Conservation (phyloP, 2,329 filamentous ascomycete genomes). For the Verticillium albo-atrum region DNA sequence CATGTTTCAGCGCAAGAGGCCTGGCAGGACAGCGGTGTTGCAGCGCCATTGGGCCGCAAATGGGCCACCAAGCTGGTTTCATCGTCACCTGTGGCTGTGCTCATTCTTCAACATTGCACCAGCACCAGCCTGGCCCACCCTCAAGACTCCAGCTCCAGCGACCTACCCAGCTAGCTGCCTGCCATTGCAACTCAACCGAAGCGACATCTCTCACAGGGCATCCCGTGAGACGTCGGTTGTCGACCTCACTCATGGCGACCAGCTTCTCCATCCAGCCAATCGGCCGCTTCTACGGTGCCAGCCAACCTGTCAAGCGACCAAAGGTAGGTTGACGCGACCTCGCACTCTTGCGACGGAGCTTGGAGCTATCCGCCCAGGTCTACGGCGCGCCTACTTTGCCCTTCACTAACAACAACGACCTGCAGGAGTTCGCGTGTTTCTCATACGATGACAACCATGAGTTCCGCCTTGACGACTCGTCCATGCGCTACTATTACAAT, state of each 20-base stretch:
- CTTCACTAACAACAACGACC: not conserved
- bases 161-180: not conserved
- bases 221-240: not conserved
- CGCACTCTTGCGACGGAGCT: too few relatives aligned
- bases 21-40: not conserved
- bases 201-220: too few relatives aligned
- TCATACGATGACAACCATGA: constrained; percentile 84
- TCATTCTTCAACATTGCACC: constrained; percentile 5
- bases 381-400: not conserved
- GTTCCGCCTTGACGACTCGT: constrained; percentile 72
- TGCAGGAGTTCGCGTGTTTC: constrained; percentile 86
- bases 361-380: too few relatives aligned
- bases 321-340: constrained; percentile 44
- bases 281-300: constrained; percentile 61
- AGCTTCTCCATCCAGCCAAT: constrained; percentile 66
- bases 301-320: constrained; percentile 69
- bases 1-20: constrained; percentile 8
- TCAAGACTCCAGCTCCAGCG: not conserved
- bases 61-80: constrained; percentile 1
- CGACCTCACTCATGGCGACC: constrained; percentile 3
- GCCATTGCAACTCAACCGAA: too few relatives aligned
- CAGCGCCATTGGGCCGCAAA: not conserved
- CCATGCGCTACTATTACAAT: constrained; percentile 84
- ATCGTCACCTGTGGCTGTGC: constrained; percentile 3
- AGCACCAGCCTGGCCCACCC: too few relatives aligned